Conservation (phyloP, 2,329 filamentous ascomycete species). For the Leptographium procerum region DNA sequence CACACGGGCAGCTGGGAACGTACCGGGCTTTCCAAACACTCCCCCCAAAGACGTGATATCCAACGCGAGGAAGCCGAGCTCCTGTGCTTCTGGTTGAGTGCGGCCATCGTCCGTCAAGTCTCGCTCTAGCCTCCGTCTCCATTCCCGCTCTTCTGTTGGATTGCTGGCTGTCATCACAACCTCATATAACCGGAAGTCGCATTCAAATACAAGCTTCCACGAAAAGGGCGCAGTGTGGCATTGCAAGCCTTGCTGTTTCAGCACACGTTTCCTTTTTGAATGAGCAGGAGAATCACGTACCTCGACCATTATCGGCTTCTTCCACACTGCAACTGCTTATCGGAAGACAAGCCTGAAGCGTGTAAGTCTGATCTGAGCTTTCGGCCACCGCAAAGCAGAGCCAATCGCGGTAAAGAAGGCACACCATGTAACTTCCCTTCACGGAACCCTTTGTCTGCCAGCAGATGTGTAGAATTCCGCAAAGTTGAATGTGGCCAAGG, state of each 20-base stretch:
- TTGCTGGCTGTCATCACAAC: slow-evolving; percentile 81
- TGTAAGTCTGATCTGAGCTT: slow-evolving; percentile 56
- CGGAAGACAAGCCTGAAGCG: slow-evolving; percentile 62
- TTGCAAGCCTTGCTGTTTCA: slow-evolving; percentile 55
- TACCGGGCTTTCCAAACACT: slow-evolving; percentile 62
- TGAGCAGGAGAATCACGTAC: slow-evolving; percentile 29
- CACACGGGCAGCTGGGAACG: slow-evolving; percentile 6
- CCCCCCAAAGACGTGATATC: slow-evolving; percentile 64
- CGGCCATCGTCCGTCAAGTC: slow-evolving; percentile 37
- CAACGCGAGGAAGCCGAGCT: slow-evolving; percentile 54
- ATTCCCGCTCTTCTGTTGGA: slow-evolving; percentile 64
- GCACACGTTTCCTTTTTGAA: neutral
- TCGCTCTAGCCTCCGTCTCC: slow-evolving; percentile 57
- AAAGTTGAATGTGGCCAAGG: slow-evolving; percentile 70
- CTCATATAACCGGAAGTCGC: slow-evolving; percentile 66
- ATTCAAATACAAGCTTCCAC: slow-evolving; percentile 85
- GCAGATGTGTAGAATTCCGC: slow-evolving; percentile 71
- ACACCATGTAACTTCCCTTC: slow-evolving; percentile 72
- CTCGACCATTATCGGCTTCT: slow-evolving; percentile 63
- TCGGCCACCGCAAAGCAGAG: slow-evolving; percentile 62
- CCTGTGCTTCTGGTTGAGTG: slow-evolving; percentile 31
- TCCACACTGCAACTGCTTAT: slow-evolving; percentile 56
- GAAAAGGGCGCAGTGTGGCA: slow-evolving; percentile 79
- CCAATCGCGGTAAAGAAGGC: slow-evolving; percentile 70
- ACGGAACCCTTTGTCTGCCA: slow-evolving; percentile 62